phyloP scores from a whole-genome alignment of 495 filamentous ascomycete genomes.

The Penicillium desertorum region DNA sequence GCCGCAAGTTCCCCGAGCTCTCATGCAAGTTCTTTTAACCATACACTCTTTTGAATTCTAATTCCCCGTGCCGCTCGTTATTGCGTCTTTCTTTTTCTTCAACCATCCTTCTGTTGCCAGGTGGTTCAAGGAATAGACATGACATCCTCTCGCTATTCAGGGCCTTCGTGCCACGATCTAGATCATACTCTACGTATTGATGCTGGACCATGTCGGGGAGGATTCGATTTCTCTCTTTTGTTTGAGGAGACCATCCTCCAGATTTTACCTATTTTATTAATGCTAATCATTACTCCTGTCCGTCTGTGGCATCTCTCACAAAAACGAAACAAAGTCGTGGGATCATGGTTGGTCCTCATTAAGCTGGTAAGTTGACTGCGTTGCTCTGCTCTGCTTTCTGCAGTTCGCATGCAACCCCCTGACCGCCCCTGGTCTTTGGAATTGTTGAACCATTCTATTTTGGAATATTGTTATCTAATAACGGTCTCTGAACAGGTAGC shows the following conservation, averaged over 20 bases:
- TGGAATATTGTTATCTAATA: background rate
- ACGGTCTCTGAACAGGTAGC: constrained; percentile 26
- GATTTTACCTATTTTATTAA: constrained; percentile 48
- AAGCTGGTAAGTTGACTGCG: constrained; percentile 44
- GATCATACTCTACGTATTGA: constrained; percentile 48
- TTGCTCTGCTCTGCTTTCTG: background rate
- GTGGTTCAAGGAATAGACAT: constrained; percentile 34
- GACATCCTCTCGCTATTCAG: constrained; percentile 24
- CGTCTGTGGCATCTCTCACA: constrained; percentile 47
- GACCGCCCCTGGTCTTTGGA: background rate
- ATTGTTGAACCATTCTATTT: background rate
- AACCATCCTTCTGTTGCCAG: constrained; percentile 13
- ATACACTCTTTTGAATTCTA: constrained; percentile 14
- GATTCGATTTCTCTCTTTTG: constrained; percentile 61
- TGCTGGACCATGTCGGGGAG: constrained; percentile 45
- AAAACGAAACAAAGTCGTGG: constrained; percentile 47
- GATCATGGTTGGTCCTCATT: constrained; percentile 34
- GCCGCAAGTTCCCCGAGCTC: constrained; percentile 10
- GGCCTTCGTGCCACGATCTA: constrained; percentile 33
- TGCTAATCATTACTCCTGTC: constrained; percentile 48
- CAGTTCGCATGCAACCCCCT: background rate
- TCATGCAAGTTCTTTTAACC: constrained; percentile 14
- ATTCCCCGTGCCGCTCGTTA: constrained; percentile 18
- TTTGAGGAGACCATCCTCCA: constrained; percentile 59
- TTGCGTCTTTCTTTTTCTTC: constrained; percentile 14